These are phyloP conservation scores for Neocucurbitaria cava DNA, from an alignment of 2,329 filamentous ascomycete species.

Conservation along the genomic window DNA sequence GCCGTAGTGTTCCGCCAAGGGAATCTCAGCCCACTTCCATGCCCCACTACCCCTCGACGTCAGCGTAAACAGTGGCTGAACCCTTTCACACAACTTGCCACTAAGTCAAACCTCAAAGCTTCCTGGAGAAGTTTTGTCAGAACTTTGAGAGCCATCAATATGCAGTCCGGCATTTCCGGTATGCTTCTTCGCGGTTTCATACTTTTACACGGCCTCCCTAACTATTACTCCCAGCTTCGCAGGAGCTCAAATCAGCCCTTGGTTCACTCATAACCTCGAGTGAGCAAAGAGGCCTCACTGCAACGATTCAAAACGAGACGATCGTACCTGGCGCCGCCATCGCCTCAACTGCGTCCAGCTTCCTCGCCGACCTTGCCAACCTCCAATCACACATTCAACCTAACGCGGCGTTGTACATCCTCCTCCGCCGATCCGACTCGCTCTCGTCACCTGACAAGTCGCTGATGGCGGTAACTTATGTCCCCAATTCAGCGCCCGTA, in stretches of 20 bases:
- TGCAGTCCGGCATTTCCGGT: conserved; percentile 84
- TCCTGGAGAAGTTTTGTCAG: not conserved
- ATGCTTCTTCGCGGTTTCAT: conserved; percentile 21
- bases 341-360: conserved; percentile 59
- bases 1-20: conserved; percentile 13
- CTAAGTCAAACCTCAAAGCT: not conserved
- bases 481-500: conserved; percentile 79
- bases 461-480: conserved; percentile 75
- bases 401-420: conserved; percentile 73
- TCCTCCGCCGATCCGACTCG: conserved; percentile 71
- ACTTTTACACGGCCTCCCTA: conserved; percentile 10
- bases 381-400: conserved; percentile 70
- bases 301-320: conserved; percentile 71
- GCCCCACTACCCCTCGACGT: conserved; percentile 34
- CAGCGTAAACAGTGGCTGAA: conserved; percentile 27
- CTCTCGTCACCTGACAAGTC: conserved; percentile 47
- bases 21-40: conserved; percentile 15
- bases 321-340: conserved; percentile 69
- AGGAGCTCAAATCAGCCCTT: conserved; percentile 79
- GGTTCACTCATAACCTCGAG: conserved; percentile 69
- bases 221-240: conserved; percentile 62
- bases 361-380: conserved; percentile 68
- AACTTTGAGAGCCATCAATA: conserved; percentile 48
- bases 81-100: not conserved
- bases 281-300: conserved; percentile 72